Conservation (phyloP, 208 protist species). For the Willaertia magna region DNA sequence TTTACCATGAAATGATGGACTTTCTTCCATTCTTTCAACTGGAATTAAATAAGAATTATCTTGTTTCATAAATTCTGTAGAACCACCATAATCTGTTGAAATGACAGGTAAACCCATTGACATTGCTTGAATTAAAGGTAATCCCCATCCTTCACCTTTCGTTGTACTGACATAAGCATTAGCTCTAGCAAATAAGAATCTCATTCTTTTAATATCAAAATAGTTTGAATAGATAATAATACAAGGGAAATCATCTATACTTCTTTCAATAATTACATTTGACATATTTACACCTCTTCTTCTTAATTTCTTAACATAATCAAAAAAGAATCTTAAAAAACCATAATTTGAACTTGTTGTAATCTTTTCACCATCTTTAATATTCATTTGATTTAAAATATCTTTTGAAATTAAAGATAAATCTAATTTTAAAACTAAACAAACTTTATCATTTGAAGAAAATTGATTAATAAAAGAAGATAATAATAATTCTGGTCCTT, state of each 20-base stretch:
- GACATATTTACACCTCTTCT: not conserved
- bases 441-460: not conserved
- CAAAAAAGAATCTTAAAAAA: no score
- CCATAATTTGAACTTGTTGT: no score
- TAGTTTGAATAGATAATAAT: slow-evolving; percentile 28
- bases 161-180: slow-evolving; percentile 67
- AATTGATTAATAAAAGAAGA: slow-evolving; percentile 29
- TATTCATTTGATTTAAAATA: not conserved
- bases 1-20: no score
- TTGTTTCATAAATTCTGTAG: slow-evolving; percentile 34
- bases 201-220: slow-evolving; percentile 28
- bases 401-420: slow-evolving; percentile 12
- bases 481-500: slow-evolving; percentile 49
- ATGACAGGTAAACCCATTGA: slow-evolving; percentile 38
- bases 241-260: slow-evolving; percentile 30
- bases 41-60: slow-evolving; percentile 17
- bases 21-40: no score
- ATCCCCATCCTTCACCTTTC: slow-evolving; percentile 58
- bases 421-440: no score
- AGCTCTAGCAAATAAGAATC: slow-evolving; percentile 44
- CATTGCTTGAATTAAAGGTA: slow-evolving; percentile 49
- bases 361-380: not conserved
- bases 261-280: not conserved
- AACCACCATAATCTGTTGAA: slow-evolving; percentile 39
- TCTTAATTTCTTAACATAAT: no score